Percentiles rank a stretch among this genome's conserved stretches.
Evolutionary conservation across 805 yeast genomes (phyloP).

Genomic region (Saccharomycodes ludwigii): DNA sequence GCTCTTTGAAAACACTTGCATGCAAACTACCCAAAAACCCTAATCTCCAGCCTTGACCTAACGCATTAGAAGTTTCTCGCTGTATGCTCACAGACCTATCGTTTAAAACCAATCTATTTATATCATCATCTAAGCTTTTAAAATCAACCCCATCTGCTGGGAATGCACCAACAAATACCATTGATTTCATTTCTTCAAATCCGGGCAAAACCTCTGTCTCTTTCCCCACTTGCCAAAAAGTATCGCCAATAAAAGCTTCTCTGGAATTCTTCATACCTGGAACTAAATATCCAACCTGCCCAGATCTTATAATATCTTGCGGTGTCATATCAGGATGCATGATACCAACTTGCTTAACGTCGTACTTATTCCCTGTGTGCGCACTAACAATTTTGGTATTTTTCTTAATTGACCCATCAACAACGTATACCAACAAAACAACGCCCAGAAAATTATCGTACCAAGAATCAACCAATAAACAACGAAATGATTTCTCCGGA

Average conservation of each 20-base stretch:
- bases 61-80: slow-evolving; percentile 83
- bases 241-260: slow-evolving; percentile 88
- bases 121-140: slow-evolving; percentile 77
- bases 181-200: slow-evolving; percentile 92
- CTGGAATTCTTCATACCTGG: slow-evolving; percentile 85
- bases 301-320: slow-evolving; percentile 56
- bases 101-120: slow-evolving; percentile 77
- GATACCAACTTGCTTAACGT: slow-evolving; percentile 85
- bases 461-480: slow-evolving; percentile 85
- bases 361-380: slow-evolving; percentile 65
- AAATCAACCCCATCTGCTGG: slow-evolving; percentile 94
- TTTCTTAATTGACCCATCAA: slow-evolving; percentile 65
- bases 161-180: slow-evolving; percentile 97
- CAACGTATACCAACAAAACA: slow-evolving; percentile 69
- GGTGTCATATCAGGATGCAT: slow-evolving; percentile 84
- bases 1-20: slow-evolving; percentile 87
- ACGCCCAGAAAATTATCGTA: slow-evolving; percentile 90
- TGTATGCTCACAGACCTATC: slow-evolving; percentile 86
- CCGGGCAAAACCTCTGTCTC: slow-evolving; percentile 77
- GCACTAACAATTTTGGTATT: slow-evolving; percentile 72
- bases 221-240: slow-evolving; percentile 51
- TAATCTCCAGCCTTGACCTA: slow-evolving; percentile 96
- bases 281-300: slow-evolving; percentile 91
- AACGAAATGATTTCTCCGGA: slow-evolving; percentile 53
- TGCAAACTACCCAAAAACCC: slow-evolving; percentile 92